Evolutionary conservation across 2,329 filamentous ascomycete genomes (phyloP).

Genomic region (Ceratocystis harringtonii): DNA sequence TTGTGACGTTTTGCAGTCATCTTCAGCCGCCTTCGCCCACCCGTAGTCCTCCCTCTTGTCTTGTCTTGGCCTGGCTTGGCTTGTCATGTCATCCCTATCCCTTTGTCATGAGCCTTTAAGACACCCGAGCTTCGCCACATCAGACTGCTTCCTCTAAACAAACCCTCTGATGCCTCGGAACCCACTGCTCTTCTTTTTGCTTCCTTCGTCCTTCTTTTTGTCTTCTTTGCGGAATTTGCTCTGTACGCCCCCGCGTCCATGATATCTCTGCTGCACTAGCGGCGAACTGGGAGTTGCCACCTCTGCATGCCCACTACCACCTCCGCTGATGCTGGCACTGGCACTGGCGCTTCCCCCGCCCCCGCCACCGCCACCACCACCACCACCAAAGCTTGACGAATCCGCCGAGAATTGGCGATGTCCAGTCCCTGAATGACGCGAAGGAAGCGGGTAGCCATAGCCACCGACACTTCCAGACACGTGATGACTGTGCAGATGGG

Average conservation of each 20-base stretch:
- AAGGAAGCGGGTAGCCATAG: not conserved
- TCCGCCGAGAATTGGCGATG: not conserved
- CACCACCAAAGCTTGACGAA: not conserved
- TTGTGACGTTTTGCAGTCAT: not conserved
- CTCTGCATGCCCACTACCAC: constrained; percentile 29
- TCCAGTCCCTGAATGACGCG: constrained; percentile 13
- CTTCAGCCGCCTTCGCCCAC: not conserved
- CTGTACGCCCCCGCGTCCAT: constrained; percentile 11
- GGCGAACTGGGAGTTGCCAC: not conserved
- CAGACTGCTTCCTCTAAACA: constrained; percentile 3
- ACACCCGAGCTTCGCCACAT: not conserved
- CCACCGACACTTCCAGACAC: not conserved
- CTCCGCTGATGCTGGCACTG: constrained; percentile 21
- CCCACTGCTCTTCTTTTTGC: constrained; percentile 27
- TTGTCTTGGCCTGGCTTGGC: not conserved
- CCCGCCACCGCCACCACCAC: not conserved
- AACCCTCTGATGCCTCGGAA: constrained; percentile 26
- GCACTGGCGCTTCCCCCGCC: not conserved
- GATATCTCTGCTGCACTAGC: constrained; percentile 19
- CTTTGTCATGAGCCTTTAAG: not conserved
- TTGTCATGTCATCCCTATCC: not conserved
- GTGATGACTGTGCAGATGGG: not conserved
- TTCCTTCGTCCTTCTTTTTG: constrained; percentile 28
- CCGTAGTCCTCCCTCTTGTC: not conserved
- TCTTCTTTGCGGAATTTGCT: constrained; percentile 29